phyloP scores from a whole-genome alignment of 2,329 filamentous ascomycete genomes.

The Capronia americana region DNA sequence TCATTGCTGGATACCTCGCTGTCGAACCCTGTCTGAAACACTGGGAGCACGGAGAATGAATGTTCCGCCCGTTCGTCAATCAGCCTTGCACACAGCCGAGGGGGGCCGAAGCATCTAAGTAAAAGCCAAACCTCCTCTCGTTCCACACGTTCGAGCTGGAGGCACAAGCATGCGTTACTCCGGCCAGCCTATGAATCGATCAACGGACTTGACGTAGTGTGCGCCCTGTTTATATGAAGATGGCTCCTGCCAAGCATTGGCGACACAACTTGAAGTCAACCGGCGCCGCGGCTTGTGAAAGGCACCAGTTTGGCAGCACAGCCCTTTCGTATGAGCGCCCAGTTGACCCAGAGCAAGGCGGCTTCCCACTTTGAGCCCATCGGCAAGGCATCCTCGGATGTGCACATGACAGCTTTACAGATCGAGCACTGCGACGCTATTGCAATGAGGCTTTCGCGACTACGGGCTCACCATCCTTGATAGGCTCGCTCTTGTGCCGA shows the following conservation, averaged over 20 bases:
- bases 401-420: conserved; percentile 8
- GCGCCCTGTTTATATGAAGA: neutral
- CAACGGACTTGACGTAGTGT: neutral
- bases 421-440: neutral
- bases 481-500: conserved; percentile 1
- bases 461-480: neutral
- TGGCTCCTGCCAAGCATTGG: neutral
- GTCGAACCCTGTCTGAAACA: neutral
- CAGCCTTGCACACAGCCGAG: conserved; percentile 4
- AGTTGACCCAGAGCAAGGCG: neutral
- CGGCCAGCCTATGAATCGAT: neutral
- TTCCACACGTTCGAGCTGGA: neutral
- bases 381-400: conserved; percentile 8
- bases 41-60: neutral
- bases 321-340: conserved; percentile 2
- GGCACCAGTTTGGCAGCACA: conserved; percentile 7
- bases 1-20: neutral
- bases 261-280: neutral
- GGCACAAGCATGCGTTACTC: neutral
- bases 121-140: neutral
- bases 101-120: neutral
- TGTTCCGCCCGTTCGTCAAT: neutral
- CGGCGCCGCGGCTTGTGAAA: neutral
- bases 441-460: neutral
- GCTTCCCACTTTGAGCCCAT: neutral